Conservation (phyloP, 2,329 filamentous ascomycete genomes). For the Pochonia chlamydosporia region DNA sequence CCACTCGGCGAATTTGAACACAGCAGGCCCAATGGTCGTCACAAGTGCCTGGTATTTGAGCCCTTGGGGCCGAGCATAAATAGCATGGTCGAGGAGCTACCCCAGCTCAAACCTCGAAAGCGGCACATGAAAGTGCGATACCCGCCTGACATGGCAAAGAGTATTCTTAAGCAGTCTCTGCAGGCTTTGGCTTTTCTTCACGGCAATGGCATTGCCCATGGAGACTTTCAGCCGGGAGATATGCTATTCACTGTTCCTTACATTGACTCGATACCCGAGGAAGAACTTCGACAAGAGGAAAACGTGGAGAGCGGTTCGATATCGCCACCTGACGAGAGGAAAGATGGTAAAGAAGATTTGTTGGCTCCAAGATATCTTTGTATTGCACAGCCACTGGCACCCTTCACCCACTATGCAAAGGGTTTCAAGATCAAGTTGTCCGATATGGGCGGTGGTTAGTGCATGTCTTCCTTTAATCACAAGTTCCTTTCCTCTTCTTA, state of each 20-base stretch:
- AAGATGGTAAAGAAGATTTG: conserved; percentile 22
- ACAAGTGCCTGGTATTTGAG: conserved; percentile 23
- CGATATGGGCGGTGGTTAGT: conserved; percentile 24
- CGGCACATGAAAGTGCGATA: conserved; percentile 25
- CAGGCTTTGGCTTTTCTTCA: conserved; percentile 32
- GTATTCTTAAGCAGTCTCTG: conserved; percentile 32
- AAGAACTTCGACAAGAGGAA: conserved; percentile 18
- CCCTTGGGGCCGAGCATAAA: conserved; percentile 30
- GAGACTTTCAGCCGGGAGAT: conserved; percentile 33
- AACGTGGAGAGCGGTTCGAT: conserved; percentile 14
- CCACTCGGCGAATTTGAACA: conserved; percentile 21
- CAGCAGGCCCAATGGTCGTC: conserved; percentile 21
- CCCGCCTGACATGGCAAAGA: conserved; percentile 33
- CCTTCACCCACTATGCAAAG: conserved; percentile 15
- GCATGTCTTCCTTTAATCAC: too few species aligned
- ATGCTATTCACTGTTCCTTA: conserved; percentile 27
- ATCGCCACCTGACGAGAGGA: conserved; percentile 20
- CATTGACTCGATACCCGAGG: conserved; percentile 19
- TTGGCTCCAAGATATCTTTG: conserved; percentile 25
- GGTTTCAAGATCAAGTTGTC: conserved; percentile 24
- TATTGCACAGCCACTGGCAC: conserved; percentile 18
- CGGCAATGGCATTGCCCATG: conserved; percentile 30
- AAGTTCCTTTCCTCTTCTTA: conserved; percentile 6
- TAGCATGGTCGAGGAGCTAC: conserved; percentile 27
- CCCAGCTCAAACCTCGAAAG: conserved; percentile 22